A percentile compares a stretch with the other conserved stretches of the same genome.
Evolutionary conservation across 192 early-diverging fungal species (phyloP).

Genomic region (Backusella sp.): DNA sequence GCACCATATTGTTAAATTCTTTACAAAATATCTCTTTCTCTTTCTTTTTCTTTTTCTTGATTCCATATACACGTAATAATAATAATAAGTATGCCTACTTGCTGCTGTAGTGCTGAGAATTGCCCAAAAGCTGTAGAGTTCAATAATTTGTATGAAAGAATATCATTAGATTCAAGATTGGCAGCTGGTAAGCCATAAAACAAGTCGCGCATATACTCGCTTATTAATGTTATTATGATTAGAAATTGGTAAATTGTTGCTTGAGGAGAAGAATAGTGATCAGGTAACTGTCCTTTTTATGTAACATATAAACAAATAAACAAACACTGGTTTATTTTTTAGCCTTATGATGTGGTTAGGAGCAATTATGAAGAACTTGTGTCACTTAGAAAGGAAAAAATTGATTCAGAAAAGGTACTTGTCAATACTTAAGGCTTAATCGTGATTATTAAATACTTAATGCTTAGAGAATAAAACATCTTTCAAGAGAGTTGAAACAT

Average conservation of each 20-base stretch:
- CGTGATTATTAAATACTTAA: neutral
- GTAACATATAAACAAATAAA: neutral
- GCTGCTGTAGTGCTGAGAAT: neutral
- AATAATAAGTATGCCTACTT: neutral
- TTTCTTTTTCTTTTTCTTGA: neutral
- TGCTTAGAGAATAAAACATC: neutral
- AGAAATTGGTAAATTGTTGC: slow-evolving; percentile 7
- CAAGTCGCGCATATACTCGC: neutral
- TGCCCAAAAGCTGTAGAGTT: neutral
- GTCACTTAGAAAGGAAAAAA: neutral
- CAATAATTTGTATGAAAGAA: neutral
- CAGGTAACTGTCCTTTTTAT: neutral
- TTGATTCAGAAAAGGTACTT: slow-evolving; percentile 1
- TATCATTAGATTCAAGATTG: slow-evolving; percentile 1
- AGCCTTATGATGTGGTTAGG: neutral
- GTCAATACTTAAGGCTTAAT: neutral
- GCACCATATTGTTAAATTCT: neutral
- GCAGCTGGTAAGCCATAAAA: slow-evolving; percentile 14
- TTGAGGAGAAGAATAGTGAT: neutral
- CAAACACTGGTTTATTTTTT: neutral
- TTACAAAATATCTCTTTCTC: neutral
- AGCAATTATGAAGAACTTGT: slow-evolving; percentile 10
- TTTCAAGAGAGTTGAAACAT: neutral
- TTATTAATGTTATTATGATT: neutral
- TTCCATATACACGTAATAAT: neutral